Conservation (phyloP, 2,329 filamentous ascomycete genomes). For the Rutstroemia sp. region DNA sequence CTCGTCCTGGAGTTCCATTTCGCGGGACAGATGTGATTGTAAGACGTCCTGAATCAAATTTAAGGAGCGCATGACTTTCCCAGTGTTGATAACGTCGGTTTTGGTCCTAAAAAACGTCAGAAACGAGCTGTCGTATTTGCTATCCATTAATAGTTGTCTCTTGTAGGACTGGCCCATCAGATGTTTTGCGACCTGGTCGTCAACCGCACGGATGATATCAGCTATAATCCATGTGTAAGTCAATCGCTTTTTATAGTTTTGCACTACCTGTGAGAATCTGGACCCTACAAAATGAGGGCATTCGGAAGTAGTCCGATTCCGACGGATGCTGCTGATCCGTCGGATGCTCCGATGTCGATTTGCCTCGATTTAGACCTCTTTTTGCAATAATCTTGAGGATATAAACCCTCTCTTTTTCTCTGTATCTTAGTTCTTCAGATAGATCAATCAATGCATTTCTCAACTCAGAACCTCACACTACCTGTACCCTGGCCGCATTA, state of each 20-base stretch:
- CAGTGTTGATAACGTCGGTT: background rate
- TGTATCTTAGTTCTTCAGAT: too few species aligned
- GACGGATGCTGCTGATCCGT: too few species aligned
- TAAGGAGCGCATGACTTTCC: background rate
- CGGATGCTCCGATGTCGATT: too few species aligned
- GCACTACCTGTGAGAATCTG: background rate
- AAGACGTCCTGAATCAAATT: background rate
- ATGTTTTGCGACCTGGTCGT: background rate
- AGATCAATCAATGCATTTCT: too few species aligned
- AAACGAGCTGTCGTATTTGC: background rate
- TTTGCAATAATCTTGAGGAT: too few species aligned
- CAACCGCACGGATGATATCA: background rate
- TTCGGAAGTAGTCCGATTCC: too few species aligned
- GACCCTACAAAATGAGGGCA: too few species aligned
- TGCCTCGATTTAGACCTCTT: too few species aligned
- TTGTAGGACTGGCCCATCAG: background rate
- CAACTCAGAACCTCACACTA: too few species aligned
- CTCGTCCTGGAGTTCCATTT: background rate
- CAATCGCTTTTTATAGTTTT: background rate
- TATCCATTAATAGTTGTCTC: slow-evolving; percentile 2
- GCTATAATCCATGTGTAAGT: background rate
- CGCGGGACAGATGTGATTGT: background rate
- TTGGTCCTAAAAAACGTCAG: slow-evolving; percentile 1
- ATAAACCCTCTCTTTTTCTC: too few species aligned
- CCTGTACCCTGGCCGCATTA: background rate